These are phyloP conservation scores for Aspergillus sp. DNA, from an alignment of 2,329 filamentous ascomycete species.

Conservation along the genomic window DNA sequence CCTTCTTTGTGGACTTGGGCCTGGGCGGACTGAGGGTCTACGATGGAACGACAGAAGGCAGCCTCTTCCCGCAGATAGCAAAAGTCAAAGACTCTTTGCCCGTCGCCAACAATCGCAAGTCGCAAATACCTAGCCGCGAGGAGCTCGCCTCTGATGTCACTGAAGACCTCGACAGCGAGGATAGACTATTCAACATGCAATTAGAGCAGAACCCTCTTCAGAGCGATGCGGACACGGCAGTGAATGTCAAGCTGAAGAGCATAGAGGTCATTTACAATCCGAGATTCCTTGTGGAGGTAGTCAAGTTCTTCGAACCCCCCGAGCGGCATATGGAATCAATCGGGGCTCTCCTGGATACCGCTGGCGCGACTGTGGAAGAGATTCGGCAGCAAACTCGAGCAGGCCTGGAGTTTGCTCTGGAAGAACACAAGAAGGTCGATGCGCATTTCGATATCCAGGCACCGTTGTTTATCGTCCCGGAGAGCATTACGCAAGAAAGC, in stretches of 20 bases:
- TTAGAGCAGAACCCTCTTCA: slow-evolving; percentile 95
- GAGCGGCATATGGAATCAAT: slow-evolving; percentile 99
- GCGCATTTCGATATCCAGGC: slow-evolving; percentile 92
- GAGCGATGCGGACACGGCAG: slow-evolving; percentile 77
- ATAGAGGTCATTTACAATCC: slow-evolving; percentile 98
- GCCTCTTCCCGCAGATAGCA: slow-evolving; percentile 88
- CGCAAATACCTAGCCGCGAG: slow-evolving; percentile 21
- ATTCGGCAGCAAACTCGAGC: slow-evolving; percentile 91
- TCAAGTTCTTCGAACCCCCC: slow-evolving; percentile 91
- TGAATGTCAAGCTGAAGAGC: slow-evolving; percentile 86
- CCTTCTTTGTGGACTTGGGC: slow-evolving; percentile 76
- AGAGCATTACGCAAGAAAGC: slow-evolving; percentile 72
- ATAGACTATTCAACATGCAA: slow-evolving; percentile 84
- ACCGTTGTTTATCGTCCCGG: slow-evolving; percentile 89
- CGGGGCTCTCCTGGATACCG: slow-evolving; percentile 85
- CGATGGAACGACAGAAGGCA: slow-evolving; percentile 87
- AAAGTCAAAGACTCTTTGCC: slow-evolving; percentile 78
- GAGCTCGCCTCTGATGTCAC: slow-evolving; percentile 31
- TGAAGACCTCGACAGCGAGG: slow-evolving; percentile 43
- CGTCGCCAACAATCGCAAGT: slow-evolving; percentile 35
- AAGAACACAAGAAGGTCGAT: slow-evolving; percentile 97
- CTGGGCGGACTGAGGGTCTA: slow-evolving; percentile 90
- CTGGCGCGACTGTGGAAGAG: slow-evolving; percentile 90
- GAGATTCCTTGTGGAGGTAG: slow-evolving; percentile 79
- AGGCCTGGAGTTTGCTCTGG: slow-evolving; percentile 87